Percentiles rank a stretch among this genome's conserved stretches.
These are phyloP conservation scores for Termitomyces sp. DNA, from an alignment of 768 basidiomycete species.

Conservation along the genomic window DNA sequence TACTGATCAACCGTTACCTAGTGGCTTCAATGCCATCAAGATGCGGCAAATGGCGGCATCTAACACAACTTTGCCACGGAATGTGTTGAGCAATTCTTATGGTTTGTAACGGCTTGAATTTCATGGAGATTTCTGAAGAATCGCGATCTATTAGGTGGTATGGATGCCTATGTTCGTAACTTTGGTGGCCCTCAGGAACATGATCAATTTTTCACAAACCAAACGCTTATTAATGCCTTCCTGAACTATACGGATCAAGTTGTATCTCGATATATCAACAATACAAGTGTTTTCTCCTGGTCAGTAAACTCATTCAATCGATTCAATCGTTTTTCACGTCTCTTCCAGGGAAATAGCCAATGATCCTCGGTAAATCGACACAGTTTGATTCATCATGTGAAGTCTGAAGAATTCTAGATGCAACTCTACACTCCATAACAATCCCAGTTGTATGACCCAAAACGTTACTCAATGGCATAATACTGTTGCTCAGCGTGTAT, in stretches of 20 bases:
- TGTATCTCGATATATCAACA: constrained; percentile 49
- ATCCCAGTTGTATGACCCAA: constrained; percentile 37
- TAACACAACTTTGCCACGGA: constrained; percentile 29
- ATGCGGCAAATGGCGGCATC: constrained; percentile 19
- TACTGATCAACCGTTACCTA: constrained; percentile 7
- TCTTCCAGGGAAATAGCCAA: constrained; percentile 58
- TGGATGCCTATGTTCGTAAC: constrained; percentile 59
- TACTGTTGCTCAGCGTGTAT: constrained; percentile 42
- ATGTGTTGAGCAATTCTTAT: constrained; percentile 57
- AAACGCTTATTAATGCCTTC: constrained; percentile 43
- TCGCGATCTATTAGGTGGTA: constrained; percentile 38
- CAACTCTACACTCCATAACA: constrained; percentile 44
- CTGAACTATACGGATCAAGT: constrained; percentile 52
- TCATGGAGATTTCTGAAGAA: neutral
- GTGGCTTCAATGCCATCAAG: constrained; percentile 44
- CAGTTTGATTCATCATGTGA: neutral
- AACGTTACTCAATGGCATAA: constrained; percentile 56
- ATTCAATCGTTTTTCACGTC: constrained; percentile 9
- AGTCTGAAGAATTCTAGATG: constrained; percentile 34
- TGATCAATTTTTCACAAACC: constrained; percentile 55
- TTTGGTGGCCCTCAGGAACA: constrained; percentile 37
- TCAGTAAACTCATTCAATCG: constrained; percentile 15
- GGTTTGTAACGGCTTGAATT: constrained; percentile 25
- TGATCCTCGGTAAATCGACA: constrained; percentile 44
- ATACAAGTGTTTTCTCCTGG: constrained; percentile 49